phyloP scores from a whole-genome alignment of 352 stramenopile species.

The Globisporangium nagaii region DNA sequence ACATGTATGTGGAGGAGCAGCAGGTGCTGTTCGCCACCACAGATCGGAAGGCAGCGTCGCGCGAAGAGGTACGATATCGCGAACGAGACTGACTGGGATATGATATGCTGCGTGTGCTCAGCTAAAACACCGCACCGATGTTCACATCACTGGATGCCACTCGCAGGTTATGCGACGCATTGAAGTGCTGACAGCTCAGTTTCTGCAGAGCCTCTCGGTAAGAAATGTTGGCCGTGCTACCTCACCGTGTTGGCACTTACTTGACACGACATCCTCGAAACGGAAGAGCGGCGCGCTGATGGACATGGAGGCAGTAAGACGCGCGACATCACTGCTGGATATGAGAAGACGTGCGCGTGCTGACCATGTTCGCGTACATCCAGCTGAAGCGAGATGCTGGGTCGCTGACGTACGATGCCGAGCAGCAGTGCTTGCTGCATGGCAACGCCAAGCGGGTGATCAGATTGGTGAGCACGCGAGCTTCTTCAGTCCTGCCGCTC shows the following conservation, averaged over 20 bases:
- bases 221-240: background rate
- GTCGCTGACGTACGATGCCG: slow-evolving; percentile 57
- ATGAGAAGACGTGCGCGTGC: background rate
- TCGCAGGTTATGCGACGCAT: slow-evolving; percentile 53
- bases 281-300: slow-evolving; percentile 40
- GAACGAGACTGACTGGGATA: background rate
- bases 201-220: slow-evolving; percentile 51
- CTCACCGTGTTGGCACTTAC: background rate
- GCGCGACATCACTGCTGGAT: background rate
- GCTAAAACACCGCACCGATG: too few species aligned
- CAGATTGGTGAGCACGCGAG: slow-evolving; percentile 34
- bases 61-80: slow-evolving; percentile 35
- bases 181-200: slow-evolving; percentile 45
- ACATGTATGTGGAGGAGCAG: background rate
- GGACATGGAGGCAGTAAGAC: slow-evolving; percentile 51
- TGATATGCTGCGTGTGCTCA: background rate
- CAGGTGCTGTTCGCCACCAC: background rate
- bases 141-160: background rate
- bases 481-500: background rate
- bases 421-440: slow-evolving; percentile 48
- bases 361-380: background rate
- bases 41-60: slow-evolving; percentile 6
- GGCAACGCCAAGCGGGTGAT: slow-evolving; percentile 50
- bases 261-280: background rate
- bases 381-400: slow-evolving; percentile 52